phyloP scores from a whole-genome alignment of 2,329 filamentous ascomycete genomes.

The Tothia fuscella region DNA sequence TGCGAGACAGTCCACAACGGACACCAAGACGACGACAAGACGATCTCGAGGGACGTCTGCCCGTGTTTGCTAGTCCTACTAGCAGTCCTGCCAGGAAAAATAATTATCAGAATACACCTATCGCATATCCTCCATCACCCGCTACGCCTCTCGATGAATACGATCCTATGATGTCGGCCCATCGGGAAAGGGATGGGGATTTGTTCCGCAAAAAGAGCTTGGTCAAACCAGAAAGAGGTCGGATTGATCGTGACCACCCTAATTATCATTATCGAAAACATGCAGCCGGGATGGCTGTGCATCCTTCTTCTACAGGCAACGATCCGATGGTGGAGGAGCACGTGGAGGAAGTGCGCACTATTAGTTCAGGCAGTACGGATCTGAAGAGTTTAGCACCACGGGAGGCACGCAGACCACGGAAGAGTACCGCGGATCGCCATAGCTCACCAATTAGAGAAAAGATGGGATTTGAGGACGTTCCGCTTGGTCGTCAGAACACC shows the following conservation, averaged over 20 bases:
- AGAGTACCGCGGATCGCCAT: slow-evolving; percentile 23
- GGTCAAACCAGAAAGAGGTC: slow-evolving; percentile 76
- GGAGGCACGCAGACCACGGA: slow-evolving; percentile 26
- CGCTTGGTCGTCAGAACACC: not conserved
- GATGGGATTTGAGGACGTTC: slow-evolving; percentile 2
- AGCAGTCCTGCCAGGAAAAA: not conserved
- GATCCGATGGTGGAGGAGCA: slow-evolving; percentile 73
- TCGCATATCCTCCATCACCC: slow-evolving; percentile 29
- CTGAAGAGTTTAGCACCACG: slow-evolving; percentile 31
- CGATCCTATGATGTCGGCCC: slow-evolving; percentile 39
- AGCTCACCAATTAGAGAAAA: slow-evolving; percentile 16
- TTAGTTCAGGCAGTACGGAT: slow-evolving; percentile 53
- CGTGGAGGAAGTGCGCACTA: slow-evolving; percentile 35
- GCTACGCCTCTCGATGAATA: slow-evolving; percentile 31
- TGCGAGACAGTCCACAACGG: too few relatives aligned
- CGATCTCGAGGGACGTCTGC: not conserved
- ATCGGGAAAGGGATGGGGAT: slow-evolving; percentile 24
- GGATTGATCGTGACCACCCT: slow-evolving; percentile 75
- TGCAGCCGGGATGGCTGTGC: slow-evolving; percentile 80
- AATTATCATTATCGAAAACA: slow-evolving; percentile 95
- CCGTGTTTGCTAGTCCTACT: slow-evolving; percentile 5
- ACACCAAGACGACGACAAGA: slow-evolving; percentile 11
- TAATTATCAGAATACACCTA: not conserved
- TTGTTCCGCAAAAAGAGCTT: slow-evolving; percentile 70
- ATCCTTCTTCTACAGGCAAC: slow-evolving; percentile 85